phyloP scores from a whole-genome alignment of 176 grass and related monocot genomes.

The Dendrocalamus sinicus region DNA sequence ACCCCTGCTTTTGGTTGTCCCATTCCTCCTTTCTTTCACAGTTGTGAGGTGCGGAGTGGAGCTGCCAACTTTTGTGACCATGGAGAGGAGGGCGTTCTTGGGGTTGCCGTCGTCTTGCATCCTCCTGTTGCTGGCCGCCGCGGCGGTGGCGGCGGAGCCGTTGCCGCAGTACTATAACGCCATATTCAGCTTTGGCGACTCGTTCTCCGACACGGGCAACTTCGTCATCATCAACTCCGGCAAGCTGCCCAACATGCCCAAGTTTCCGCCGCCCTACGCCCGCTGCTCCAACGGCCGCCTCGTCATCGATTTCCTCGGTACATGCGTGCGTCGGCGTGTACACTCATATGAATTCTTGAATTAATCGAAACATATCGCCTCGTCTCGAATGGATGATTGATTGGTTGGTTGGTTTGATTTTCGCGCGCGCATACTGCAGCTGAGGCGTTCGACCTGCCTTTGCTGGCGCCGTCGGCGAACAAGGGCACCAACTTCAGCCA shows the following conservation, averaged over 20 bases:
- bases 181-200: constrained; percentile 93
- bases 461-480: constrained; percentile 63
- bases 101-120: not conserved
- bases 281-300: constrained; percentile 84
- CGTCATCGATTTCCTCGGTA: constrained; percentile 83
- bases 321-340: not conserved
- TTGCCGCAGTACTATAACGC: constrained; percentile 68
- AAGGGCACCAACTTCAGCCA: constrained; percentile 72
- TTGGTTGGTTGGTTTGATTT: not conserved
- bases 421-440: constrained; percentile 35
- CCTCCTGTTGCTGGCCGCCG: not conserved
- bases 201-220: constrained; percentile 83
- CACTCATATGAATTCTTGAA: not conserved
- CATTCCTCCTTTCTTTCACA: not conserved
- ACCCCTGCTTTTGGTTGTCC: not conserved
- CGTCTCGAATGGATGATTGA: not conserved
- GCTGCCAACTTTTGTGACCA: not conserved
- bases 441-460: constrained; percentile 64
- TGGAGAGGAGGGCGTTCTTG: not conserved
- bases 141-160: not conserved
- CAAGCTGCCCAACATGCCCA: constrained; percentile 65
- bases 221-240: constrained; percentile 77
- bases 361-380: not conserved
- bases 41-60: not conserved
- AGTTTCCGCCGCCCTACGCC: constrained; percentile 76